Conservation (phyloP, 495 filamentous ascomycete species). For the Daldinia bambusicola region DNA sequence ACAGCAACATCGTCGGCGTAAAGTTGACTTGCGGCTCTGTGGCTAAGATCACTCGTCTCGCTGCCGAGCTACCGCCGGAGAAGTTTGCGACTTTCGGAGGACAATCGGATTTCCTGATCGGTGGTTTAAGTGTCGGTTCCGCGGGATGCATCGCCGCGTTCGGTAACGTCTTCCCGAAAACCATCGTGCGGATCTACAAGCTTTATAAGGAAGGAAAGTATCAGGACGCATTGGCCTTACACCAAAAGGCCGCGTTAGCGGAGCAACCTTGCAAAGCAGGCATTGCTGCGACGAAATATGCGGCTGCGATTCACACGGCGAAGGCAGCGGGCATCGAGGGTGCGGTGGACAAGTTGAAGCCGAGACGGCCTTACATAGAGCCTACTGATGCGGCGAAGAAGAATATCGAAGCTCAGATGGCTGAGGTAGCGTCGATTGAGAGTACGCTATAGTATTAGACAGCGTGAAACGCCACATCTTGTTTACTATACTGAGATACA, state of each 20-base stretch:
- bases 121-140: conserved; percentile 67
- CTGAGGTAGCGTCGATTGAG: conserved; percentile 61
- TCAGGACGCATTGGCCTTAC: conserved; percentile 65
- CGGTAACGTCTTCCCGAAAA: conserved; percentile 71
- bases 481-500: not conserved
- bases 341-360: conserved; percentile 64
- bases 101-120: conserved; percentile 75
- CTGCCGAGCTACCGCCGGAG: conserved; percentile 63
- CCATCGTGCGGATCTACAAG: conserved; percentile 63
- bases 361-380: conserved; percentile 67
- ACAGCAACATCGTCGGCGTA: conserved; percentile 65
- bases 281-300: conserved; percentile 74
- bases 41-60: conserved; percentile 65
- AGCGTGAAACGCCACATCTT: not conserved
- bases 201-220: conserved; percentile 61
- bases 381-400: conserved; percentile 60
- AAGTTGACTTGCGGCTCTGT: conserved; percentile 78
- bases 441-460: conserved; percentile 36
- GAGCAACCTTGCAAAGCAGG: conserved; percentile 69
- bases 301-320: conserved; percentile 65
- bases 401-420: conserved; percentile 61
- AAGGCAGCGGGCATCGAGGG: conserved; percentile 65
- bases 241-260: conserved; percentile 58
- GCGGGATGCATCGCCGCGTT: conserved; percentile 75
- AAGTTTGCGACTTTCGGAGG: conserved; percentile 74